A percentile compares a stretch with the other conserved stretches of the same genome.
Conservation (phyloP, 2,329 filamentous ascomycete species). For the Gnomoniopsis sp. region DNA sequence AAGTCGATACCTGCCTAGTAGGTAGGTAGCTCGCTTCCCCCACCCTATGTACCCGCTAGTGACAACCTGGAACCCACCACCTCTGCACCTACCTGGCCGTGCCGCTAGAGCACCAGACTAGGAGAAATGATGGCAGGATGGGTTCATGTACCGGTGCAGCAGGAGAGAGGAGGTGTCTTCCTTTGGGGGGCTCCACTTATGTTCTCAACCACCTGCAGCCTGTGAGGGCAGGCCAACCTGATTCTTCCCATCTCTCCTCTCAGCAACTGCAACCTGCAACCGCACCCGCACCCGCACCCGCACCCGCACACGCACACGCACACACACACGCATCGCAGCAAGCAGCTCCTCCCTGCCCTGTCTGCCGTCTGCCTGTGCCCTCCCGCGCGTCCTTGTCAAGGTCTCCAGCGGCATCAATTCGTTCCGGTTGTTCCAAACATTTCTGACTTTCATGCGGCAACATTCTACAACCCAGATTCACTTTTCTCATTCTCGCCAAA, state of each 20-base stretch:
- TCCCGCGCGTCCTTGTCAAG: not conserved
- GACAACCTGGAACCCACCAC: not conserved
- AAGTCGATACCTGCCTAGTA: no score
- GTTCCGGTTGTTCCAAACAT: constrained; percentile 35
- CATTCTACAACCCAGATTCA: constrained; percentile 13
- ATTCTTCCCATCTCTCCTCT: no score
- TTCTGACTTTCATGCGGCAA: constrained; percentile 37
- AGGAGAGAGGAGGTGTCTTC: no score
- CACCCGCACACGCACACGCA: not conserved
- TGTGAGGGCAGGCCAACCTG: no score
- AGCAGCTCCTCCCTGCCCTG: not conserved
- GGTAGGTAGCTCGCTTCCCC: not conserved
- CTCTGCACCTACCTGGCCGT: not conserved
- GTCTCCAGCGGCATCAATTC: constrained; percentile 35
- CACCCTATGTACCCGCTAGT: not conserved
- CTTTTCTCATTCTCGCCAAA: not conserved
- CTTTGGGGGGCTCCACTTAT: no score
- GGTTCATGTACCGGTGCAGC: no score
- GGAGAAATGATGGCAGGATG: no score
- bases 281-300: no score
- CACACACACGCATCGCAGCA: no score
- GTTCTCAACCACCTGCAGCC: no score
- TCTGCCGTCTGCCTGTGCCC: not conserved
- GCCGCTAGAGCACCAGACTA: not conserved
- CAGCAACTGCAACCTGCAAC: no score